phyloP scores from a whole-genome alignment of 192 early-diverging fungal species.

The Thamnidium elegans region DNA sequence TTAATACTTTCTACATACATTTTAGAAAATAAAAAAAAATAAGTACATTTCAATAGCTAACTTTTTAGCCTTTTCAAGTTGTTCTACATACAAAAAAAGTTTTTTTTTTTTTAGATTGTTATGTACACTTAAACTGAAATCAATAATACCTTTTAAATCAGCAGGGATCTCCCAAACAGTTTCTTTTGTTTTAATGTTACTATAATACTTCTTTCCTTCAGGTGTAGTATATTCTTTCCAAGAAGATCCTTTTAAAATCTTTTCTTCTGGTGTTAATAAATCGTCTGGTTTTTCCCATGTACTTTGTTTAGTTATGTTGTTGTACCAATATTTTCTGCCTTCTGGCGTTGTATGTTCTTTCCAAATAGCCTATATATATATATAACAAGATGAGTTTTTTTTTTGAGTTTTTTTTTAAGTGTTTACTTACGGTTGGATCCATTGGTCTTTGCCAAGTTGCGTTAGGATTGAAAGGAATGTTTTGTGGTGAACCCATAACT shows the following conservation, averaged over 20 bases:
- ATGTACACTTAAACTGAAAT: neutral
- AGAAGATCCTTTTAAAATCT: conserved; percentile 53
- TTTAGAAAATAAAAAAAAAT: conserved; percentile 1
- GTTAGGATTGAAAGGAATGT: neutral
- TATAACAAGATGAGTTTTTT: neutral
- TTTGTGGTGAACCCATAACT: neutral
- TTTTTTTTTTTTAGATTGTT: conserved; percentile 1
- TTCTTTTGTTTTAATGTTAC: conserved; percentile 71
- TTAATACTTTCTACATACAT: neutral
- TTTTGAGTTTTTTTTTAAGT: neutral
- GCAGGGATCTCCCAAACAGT: conserved; percentile 86
- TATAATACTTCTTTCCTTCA: conserved; percentile 83
- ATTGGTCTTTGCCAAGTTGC: conserved; percentile 17
- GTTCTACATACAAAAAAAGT: conserved; percentile 21
- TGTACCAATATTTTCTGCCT: conserved; percentile 86
- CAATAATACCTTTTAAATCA: conserved; percentile 58
- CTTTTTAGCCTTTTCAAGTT: conserved; percentile 35
- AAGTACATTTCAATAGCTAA: conserved; percentile 24
- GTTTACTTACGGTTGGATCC: neutral
- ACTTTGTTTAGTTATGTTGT: conserved; percentile 70
- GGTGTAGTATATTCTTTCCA: conserved; percentile 88
- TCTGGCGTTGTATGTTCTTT: conserved; percentile 73
- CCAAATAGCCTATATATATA: conserved; percentile 49
- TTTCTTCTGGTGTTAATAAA: conserved; percentile 76
- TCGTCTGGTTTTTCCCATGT: conserved; percentile 96